Base-by-base conservation (phyloP, 805 yeast genomes). In the Cyberlindnera mycetangii region DNA sequence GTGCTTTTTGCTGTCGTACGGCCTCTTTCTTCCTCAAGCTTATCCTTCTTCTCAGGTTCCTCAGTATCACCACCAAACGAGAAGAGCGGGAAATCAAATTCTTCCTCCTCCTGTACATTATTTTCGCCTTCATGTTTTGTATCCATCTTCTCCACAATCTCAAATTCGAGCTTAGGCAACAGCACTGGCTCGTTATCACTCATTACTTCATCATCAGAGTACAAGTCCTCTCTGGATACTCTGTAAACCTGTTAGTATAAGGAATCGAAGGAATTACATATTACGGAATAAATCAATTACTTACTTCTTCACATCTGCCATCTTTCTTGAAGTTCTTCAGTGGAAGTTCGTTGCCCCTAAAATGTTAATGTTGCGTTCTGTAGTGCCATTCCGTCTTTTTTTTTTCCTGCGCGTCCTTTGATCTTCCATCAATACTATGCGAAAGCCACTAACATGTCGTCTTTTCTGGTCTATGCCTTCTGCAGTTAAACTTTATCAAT, bases 1-100 rank as follows among this genome's bases (percentile, higher is more conserved):
- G 48, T 52, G 44, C 21, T 47, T 53, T 4, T 32, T 42, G 12
- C 40, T 44, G 4, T 44, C 35, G 30, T 19, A 20, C 38, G 38
- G 11, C 38, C 38, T 35, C 38, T n/a, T 15, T 32, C 34, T 5
- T 27, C 16, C 12, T 59, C 63, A 42, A 54, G 56, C 44, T 53
- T 59, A 12, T 49, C 53, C 9, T 48, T 41, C 3, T 31, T 41
- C 12, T 46, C n/a, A 7, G n/a, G 12, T 16, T 32, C 36, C 3
- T 37, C 45, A 8, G 28, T 15, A 28, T 18, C 41, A 6, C 46
- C 58, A 31, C 54, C 60, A 32, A 54, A 50, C 2, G 64, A 59
- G 45, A 59, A 59, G 24, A 59, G 32, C 1, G 64, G 62, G 41
- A 59, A 58, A 17, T 59, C 64, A 43, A 55, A 59, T 43, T 54